Base-by-base conservation (phyloP, 2,329 filamentous ascomycete genomes). In the Penicillium janthinellum region DNA sequence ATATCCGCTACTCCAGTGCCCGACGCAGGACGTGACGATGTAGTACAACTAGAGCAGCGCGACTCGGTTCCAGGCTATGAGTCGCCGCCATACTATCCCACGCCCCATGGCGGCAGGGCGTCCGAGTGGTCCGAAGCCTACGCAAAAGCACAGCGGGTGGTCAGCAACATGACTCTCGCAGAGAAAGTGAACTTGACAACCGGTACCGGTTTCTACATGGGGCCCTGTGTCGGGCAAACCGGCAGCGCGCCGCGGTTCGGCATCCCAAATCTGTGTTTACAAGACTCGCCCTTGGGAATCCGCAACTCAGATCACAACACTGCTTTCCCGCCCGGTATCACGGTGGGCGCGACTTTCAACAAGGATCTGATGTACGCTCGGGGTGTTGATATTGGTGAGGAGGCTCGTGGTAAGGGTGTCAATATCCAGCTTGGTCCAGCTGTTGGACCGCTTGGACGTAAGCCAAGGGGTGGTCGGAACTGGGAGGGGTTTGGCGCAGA, bases 171-270 rank as follows among this genome's bases (percentile, higher is more conserved):
- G 90, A 93, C 90, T 0, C 75, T 94, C 57, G 90, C 89, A 1
- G 90, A 93, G 73, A 94, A 93, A 77, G 88, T 89, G 3, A 93
- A 92, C 70, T 82, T 92, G 54, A 92, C 89, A 0, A 84, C 85
- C 1, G 90, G 90, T 3, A 88, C 84, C 1, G 90, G 90, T 1
- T 82, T 88, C 44, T 88, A 82, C 64, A 92, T 92, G 90, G 89
- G 81, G 4, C 86, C 82, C 31, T 95, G 91, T 65, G 88, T 89
- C 22, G 91, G 90, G 41, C 92, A 94, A 68, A 90, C 89, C 0
- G 90, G 90, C 11, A 90, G 88, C 59, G 89, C 87, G 1, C 73
- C 79, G 15, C 84, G 90, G 6, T 82, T 93, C 15, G 89, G 89
- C 1, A 88, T 94, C 61, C 88, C 89, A 1, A 85, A 87, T 64